Evolutionary conservation across 352 stramenopile genomes (phyloP).

Genomic region (Phytophthora capsici): DNA sequence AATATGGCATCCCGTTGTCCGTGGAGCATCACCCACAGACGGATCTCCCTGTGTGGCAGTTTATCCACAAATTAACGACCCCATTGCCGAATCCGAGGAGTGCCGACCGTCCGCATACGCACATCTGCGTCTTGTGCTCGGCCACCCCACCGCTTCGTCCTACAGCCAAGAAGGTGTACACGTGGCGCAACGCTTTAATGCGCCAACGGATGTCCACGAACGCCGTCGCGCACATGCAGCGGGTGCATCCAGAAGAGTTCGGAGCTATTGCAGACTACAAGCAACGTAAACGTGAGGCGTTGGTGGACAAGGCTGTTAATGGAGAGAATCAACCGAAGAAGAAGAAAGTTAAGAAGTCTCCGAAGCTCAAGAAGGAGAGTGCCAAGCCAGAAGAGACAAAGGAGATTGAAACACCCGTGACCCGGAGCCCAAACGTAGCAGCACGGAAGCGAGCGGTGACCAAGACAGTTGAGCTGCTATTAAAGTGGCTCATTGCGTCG

Average conservation of each 20-base stretch:
- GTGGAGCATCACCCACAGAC: constrained; percentile 39
- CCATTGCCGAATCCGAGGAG: constrained; percentile 30
- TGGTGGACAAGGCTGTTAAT: constrained; percentile 1
- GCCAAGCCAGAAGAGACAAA: constrained; percentile 2
- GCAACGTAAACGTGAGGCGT: constrained; percentile 20
- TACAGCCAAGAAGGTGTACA: constrained; percentile 2
- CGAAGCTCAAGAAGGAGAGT: constrained; percentile 3
- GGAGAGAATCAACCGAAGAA: constrained; percentile 8
- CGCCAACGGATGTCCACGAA: constrained; percentile 51
- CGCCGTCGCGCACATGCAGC: constrained; percentile 41
- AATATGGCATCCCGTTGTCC: constrained; percentile 31
- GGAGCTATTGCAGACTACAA: constrained; percentile 25
- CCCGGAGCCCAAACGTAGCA: not conserved
- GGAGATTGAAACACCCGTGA: not conserved
- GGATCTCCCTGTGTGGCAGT: constrained; percentile 43
- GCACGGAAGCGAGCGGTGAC: constrained; percentile 9
- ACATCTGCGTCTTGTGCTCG: constrained; percentile 45
- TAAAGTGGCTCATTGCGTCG: constrained; percentile 40
- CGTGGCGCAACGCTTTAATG: constrained; percentile 42
- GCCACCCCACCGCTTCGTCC: constrained; percentile 8
- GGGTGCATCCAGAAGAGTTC: constrained; percentile 38
- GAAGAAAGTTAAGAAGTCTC: constrained; percentile 21
- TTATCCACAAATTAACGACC: constrained; percentile 35
- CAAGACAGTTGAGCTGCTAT: constrained; percentile 27
- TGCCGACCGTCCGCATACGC: constrained; percentile 30